phyloP scores from a whole-genome alignment of 306 rosid species.

The Casuarina cunninghamiana region DNA sequence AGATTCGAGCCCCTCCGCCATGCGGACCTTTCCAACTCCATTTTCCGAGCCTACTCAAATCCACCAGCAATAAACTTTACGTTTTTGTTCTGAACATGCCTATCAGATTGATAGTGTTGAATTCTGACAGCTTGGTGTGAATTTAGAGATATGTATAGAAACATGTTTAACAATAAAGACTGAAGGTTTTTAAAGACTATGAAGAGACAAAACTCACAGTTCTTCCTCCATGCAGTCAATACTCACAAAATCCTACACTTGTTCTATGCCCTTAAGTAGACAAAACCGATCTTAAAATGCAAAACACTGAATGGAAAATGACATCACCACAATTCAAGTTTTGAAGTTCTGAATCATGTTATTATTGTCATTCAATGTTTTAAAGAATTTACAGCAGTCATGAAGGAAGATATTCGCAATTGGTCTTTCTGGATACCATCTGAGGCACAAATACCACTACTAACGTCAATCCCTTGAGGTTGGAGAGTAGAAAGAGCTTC shows the following conservation, averaged over 20 bases:
- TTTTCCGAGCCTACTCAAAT: slow-evolving; percentile 71
- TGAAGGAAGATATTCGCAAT: slow-evolving; percentile 55
- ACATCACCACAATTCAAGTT: not conserved
- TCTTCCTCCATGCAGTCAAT: too few species aligned
- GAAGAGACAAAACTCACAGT: too few species aligned
- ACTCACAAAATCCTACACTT: too few species aligned
- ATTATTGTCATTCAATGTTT: slow-evolving; percentile 34
- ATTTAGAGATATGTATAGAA: too few species aligned
- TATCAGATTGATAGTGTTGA: too few species aligned
- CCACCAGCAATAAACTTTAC: slow-evolving; percentile 36
- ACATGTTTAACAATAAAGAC: too few species aligned
- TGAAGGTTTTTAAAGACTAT: too few species aligned
- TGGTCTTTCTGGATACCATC: slow-evolving; percentile 82
- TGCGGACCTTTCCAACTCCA: slow-evolving; percentile 73
- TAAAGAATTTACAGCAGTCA: slow-evolving; percentile 49
- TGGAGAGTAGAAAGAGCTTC: slow-evolving; percentile 67
- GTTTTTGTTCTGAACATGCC: too few species aligned
- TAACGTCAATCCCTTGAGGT: slow-evolving; percentile 86
- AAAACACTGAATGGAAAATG: too few species aligned
- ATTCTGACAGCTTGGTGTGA: too few species aligned
- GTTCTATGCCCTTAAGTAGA: too few species aligned
- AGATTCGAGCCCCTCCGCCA: slow-evolving; percentile 51
- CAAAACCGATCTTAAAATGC: too few species aligned
- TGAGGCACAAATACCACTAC: slow-evolving; percentile 81
- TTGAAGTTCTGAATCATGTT: not conserved